A percentile compares a stretch with the other conserved stretches of the same genome.
Evolutionary conservation across 805 yeast genomes (phyloP).

Genomic region (Kodamaea nitidulidarum): DNA sequence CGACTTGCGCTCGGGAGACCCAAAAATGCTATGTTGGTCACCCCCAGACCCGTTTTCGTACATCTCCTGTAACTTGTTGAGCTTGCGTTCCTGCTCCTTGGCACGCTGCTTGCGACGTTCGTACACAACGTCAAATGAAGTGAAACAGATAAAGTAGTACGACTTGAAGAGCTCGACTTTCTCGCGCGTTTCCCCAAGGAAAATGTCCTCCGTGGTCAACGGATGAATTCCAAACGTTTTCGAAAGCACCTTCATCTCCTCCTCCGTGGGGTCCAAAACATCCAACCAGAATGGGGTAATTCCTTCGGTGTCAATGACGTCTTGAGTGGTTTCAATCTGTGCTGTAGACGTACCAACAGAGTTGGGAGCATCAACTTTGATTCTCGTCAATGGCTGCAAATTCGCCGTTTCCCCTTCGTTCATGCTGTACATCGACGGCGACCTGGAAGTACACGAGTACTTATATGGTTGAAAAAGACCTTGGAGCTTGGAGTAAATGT

Average conservation of each 20-base stretch:
- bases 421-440: constrained; percentile 11
- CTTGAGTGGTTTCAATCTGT: constrained; percentile 8
- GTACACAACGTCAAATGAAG: constrained; percentile 59
- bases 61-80: constrained; percentile 35
- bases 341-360: constrained; percentile 12
- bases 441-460: constrained; percentile 13
- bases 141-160: constrained; percentile 87
- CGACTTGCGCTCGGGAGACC: constrained; percentile 15
- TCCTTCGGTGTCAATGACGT: neutral
- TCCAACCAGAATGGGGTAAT: constrained; percentile 72
- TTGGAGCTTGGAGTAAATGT: constrained; percentile 11
- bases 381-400: constrained; percentile 8
- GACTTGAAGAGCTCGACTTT: constrained; percentile 90
- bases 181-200: constrained; percentile 89
- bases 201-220: constrained; percentile 91
- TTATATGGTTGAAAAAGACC: constrained; percentile 25
- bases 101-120: constrained; percentile 57
- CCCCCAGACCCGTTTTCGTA: constrained; percentile 18
- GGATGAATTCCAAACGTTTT: constrained; percentile 96
- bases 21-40: constrained; percentile 17
- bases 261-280: constrained; percentile 89
- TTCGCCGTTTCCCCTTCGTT: constrained; percentile 1
- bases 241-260: constrained; percentile 88
- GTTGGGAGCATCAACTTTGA: constrained; percentile 8
- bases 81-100: constrained; percentile 41